Conservation (phyloP, 2,329 filamentous ascomycete genomes). For the Verticillium alfalfae region DNA sequence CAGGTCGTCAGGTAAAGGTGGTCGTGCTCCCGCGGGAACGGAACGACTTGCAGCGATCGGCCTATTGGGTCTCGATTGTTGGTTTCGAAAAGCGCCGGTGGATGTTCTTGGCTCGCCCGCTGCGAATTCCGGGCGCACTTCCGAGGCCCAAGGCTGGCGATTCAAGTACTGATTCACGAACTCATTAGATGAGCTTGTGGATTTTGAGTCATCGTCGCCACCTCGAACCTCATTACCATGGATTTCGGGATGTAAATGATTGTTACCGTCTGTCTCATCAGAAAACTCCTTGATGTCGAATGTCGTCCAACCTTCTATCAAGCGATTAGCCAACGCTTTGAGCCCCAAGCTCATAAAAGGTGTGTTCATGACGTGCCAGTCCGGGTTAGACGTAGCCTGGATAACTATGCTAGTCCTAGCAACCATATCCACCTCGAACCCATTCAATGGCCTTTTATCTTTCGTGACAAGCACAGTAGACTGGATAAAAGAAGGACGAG, state of each 20-base stretch:
- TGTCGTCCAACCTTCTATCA: neutral
- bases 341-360: neutral
- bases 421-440: neutral
- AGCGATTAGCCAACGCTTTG: neutral
- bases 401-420: neutral
- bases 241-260: neutral
- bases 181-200: neutral
- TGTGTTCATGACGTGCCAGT: neutral
- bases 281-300: neutral
- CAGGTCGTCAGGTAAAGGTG: too few relatives aligned
- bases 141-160: too few relatives aligned
- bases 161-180: neutral
- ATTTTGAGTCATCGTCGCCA: neutral
- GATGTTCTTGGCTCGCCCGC: too few relatives aligned
- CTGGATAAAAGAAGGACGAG: neutral
- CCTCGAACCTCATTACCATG: neutral
- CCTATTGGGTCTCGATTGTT: too few relatives aligned
- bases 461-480: neutral
- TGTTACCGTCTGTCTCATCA: neutral
- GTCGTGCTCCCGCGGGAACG: too few relatives aligned
- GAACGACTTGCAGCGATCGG: too few relatives aligned
- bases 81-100: too few relatives aligned
- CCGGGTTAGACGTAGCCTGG: neutral
- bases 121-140: too few relatives aligned
- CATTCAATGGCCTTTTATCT: neutral